Base-by-base conservation (phyloP, 352 stramenopile species). In the Peronospora farinosa region DNA sequence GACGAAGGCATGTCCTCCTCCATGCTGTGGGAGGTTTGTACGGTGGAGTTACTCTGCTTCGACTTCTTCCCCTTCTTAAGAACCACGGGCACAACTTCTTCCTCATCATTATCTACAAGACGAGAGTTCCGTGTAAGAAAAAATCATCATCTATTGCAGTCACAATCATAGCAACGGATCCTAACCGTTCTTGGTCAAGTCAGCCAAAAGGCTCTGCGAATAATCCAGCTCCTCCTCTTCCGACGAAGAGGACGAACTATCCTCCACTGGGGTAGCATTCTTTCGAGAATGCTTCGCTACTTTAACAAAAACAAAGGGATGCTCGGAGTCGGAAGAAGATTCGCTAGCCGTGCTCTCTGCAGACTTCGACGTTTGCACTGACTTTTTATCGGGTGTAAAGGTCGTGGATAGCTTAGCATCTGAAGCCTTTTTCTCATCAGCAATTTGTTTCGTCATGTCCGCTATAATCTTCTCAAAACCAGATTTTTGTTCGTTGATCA, bases 181-280 rank as follows among this genome's bases (percentile, higher is more conserved):
- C 74, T 67, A 69, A 84, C 75, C 74, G 19, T 69, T 64, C 40
- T 79, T 79, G 23, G 70, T 84, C 63, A 90, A 64, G 37, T 88
- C 74, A 28, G 78, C 78, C 31, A 90, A 57, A 6, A 90, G 63
- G 57, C 72, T 83, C 54, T 90, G 74, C 32, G 74, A 88, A 56
- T 90, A 90, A 59, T 86, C 72, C 15, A 83, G 43, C 31, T 74
- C 62, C 51, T 90, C 78, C 28, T 88, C 78, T 37, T 86, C 73
- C 15, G 60, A 68, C 36, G 59, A 64, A 17, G 59, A 82, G 16
- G 57, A 67, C 16, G 49, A 65, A 37, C 54, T 68, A 52, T 36
- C 63, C 31, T 72, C 54, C 17, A 54, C 54, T 23, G 56, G 27
- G 8, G 65, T 38, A 17, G 45, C 28, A 16, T 45, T 51, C 17